phyloP scores from a whole-genome alignment of 108 stramenopile genomes.

The Discostella pseudostelligera region DNA sequence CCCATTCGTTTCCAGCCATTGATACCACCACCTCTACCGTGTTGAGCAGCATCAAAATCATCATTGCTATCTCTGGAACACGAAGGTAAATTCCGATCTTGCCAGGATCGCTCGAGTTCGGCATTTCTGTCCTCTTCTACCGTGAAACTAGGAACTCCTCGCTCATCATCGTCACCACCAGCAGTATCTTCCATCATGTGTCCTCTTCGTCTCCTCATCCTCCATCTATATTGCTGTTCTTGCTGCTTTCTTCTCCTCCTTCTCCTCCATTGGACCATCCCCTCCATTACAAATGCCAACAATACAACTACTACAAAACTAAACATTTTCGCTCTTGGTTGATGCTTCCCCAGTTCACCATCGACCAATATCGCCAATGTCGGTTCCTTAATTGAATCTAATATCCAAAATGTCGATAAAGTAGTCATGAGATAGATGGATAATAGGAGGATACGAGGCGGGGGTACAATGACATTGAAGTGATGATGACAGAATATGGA shows the following conservation, averaged over 20 bases:
- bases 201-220: constrained; percentile 28
- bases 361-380: constrained; percentile 82
- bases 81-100: constrained; percentile 31
- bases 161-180: constrained; percentile 20
- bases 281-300: constrained; percentile 72
- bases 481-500: background rate
- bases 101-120: constrained; percentile 23
- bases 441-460: constrained; percentile 34
- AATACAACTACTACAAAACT: constrained; percentile 68
- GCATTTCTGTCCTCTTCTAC: constrained; percentile 20
- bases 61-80: background rate
- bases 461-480: background rate
- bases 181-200: constrained; percentile 14
- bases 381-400: constrained; percentile 94
- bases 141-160: background rate
- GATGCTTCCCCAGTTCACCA: constrained; percentile 81
- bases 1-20: constrained; percentile 27
- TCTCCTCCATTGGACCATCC: constrained; percentile 32
- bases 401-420: constrained; percentile 70
- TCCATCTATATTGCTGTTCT: constrained; percentile 23
- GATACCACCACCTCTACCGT: background rate
- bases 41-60: background rate
- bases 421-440: constrained; percentile 39
- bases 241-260: constrained; percentile 14
- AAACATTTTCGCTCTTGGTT: constrained; percentile 86